Percentiles rank a stretch among this genome's conserved stretches.
Evolutionary conservation across 2,329 filamentous ascomycete species (phyloP).

Genomic region (Calonectria pteridis): DNA sequence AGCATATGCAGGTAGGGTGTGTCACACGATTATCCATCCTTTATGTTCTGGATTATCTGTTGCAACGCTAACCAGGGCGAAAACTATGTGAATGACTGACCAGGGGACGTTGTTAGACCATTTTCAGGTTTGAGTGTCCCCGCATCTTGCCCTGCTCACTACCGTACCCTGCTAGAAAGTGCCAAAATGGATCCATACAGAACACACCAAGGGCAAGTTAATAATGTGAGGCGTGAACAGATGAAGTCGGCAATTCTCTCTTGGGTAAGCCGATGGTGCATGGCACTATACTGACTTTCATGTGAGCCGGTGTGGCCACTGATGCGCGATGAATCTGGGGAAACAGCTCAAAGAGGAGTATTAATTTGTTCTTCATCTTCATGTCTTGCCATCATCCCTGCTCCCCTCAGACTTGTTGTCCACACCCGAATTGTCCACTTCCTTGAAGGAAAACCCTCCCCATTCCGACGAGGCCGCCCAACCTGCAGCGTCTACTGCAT

Average conservation of each 20-base stretch:
- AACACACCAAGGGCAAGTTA: neutral
- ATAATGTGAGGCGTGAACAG: neutral
- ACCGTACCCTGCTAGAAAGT: neutral
- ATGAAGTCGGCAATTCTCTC: neutral
- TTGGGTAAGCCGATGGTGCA: neutral
- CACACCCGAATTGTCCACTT: constrained; percentile 19
- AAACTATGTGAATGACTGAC: neutral
- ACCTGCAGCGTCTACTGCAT: constrained; percentile 55
- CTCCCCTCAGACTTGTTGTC: neutral
- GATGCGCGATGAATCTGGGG: neutral
- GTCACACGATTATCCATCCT: neutral
- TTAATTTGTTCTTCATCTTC: neutral
- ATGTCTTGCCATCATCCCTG: neutral
- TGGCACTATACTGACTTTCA: neutral
- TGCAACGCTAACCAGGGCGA: neutral
- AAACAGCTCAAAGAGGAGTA: neutral
- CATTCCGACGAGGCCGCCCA: constrained; percentile 64
- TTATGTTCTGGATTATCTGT: neutral
- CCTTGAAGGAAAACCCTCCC: constrained; percentile 61
- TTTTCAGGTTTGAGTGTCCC: neutral
- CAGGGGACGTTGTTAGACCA: neutral
- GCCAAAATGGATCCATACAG: neutral
- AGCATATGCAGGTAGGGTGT: neutral
- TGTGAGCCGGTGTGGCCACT: neutral
- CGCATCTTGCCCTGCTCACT: neutral